A percentile compares a stretch with the other conserved stretches of the same genome.
Conservation (phyloP, 495 filamentous ascomycete species). For the Pseudoneurospora amorphoporcata region DNA sequence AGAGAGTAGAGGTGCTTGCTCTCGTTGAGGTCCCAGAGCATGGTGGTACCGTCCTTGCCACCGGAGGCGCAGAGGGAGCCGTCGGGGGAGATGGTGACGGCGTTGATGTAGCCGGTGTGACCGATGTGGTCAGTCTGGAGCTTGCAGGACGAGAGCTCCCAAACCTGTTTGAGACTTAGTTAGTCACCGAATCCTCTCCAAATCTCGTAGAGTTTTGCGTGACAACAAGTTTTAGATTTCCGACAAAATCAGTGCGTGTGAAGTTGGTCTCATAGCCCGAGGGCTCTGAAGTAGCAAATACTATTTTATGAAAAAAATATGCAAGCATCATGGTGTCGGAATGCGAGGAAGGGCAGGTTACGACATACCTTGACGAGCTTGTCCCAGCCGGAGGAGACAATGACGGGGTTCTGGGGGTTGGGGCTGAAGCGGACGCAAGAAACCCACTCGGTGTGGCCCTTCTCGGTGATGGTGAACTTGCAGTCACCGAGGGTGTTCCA, state of each 20-base stretch:
- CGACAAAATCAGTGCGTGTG: slow-evolving; percentile 74
- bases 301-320: slow-evolving; percentile 50
- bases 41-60: slow-evolving; percentile 99
- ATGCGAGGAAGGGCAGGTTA: neutral
- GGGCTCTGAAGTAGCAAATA: slow-evolving; percentile 99
- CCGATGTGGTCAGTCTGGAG: slow-evolving; percentile 99
- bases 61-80: slow-evolving; percentile 98
- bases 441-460: slow-evolving; percentile 99
- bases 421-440: slow-evolving; percentile 99
- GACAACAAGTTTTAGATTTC: slow-evolving; percentile 2
- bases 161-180: slow-evolving; percentile 54
- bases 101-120: slow-evolving; percentile 99
- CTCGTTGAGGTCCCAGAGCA: slow-evolving; percentile 99
- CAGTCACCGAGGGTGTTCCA: slow-evolving; percentile 99
- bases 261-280: slow-evolving; percentile 93
- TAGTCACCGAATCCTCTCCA: neutral
- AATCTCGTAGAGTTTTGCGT: no score
- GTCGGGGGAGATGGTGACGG: slow-evolving; percentile 99
- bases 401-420: slow-evolving; percentile 99
- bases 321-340: slow-evolving; percentile 70
- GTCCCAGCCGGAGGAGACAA: slow-evolving; percentile 98
- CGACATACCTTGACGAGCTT: slow-evolving; percentile 97
- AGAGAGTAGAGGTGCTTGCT: slow-evolving; percentile 99
- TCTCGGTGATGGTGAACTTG: slow-evolving; percentile 99
- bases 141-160: slow-evolving; percentile 98